Conservation (phyloP, 2,329 filamentous ascomycete species). For the Fusarium multiceps region DNA sequence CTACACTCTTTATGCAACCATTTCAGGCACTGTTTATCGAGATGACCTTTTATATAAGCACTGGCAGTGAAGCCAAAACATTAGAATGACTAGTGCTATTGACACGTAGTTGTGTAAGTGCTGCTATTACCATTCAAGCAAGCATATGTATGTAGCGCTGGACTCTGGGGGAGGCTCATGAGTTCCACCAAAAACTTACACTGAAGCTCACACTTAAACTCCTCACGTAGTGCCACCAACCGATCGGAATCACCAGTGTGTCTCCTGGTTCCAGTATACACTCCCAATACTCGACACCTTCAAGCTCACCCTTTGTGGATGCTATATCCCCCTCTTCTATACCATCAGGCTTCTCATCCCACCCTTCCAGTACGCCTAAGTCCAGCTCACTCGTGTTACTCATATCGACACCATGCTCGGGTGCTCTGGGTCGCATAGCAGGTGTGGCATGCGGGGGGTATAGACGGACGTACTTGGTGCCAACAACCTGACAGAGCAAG, state of each 20-base stretch:
- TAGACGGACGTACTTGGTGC: conserved; percentile 89
- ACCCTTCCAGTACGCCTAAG: conserved; percentile 74
- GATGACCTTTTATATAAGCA: conserved; percentile 17
- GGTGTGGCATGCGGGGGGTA: conserved; percentile 75
- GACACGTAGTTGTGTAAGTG: neutral
- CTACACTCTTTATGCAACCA: neutral
- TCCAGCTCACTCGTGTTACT: conserved; percentile 88
- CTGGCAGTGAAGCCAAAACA: conserved; percentile 1
- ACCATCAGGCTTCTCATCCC: conserved; percentile 57
- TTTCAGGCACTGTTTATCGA: neutral
- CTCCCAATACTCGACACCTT: conserved; percentile 74
- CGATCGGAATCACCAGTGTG: conserved; percentile 87
- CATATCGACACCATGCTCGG: conserved; percentile 85
- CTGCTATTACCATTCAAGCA: neutral
- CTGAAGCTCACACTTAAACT: conserved; percentile 89
- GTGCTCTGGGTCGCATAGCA: conserved; percentile 69
- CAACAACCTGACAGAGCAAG: conserved; percentile 88
- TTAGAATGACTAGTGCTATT: neutral
- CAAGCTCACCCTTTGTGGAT: conserved; percentile 61
- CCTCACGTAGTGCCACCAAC: conserved; percentile 98
- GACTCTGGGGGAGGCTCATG: neutral
- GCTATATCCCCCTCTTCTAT: conserved; percentile 51
- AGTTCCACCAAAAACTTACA: conserved; percentile 97
- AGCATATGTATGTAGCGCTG: neutral
- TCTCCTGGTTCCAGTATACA: conserved; percentile 84